Evolutionary conservation across 2,329 filamentous ascomycete species (phyloP).

Genomic region (Taxawa tesnikishii): DNA sequence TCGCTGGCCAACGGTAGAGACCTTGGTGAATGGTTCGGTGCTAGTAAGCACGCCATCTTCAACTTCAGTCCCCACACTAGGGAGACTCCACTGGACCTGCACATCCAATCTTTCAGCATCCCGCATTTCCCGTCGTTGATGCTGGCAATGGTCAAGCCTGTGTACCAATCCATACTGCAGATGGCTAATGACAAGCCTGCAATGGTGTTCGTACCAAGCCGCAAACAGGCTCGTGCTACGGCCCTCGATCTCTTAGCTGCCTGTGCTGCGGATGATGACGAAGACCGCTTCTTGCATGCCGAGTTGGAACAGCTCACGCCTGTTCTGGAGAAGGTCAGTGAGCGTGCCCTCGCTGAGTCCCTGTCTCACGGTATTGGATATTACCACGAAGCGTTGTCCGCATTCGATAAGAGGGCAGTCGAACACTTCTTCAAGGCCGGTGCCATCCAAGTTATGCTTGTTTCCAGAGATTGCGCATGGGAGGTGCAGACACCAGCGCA

Average conservation of each 20-base stretch:
- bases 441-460: slow-evolving; percentile 74
- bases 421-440: slow-evolving; percentile 83
- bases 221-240: slow-evolving; percentile 84
- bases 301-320: slow-evolving; percentile 71
- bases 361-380: slow-evolving; percentile 92
- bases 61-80: slow-evolving; percentile 94
- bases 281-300: slow-evolving; percentile 85
- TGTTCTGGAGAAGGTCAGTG: slow-evolving; percentile 70
- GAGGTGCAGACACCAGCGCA: slow-evolving; percentile 81
- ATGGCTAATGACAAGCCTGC: slow-evolving; percentile 76
- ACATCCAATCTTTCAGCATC: slow-evolving; percentile 90
- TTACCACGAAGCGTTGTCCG: slow-evolving; percentile 85
- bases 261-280: slow-evolving; percentile 77
- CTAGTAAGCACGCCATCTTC: slow-evolving; percentile 95
- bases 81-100: slow-evolving; percentile 78
- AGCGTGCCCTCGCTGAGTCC: slow-evolving; percentile 76
- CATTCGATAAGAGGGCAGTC: slow-evolving; percentile 85
- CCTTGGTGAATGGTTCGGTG: slow-evolving; percentile 94
- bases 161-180: slow-evolving; percentile 78
- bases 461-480: slow-evolving; percentile 88
- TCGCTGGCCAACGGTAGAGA: slow-evolving; percentile 88
- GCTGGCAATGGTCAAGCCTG: slow-evolving; percentile 95
- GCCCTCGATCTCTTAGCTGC: slow-evolving; percentile 80
- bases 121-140: slow-evolving; percentile 96
- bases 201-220: slow-evolving; percentile 80